Percentiles rank a stretch among this genome's conserved stretches.
Conservation (phyloP, 2,329 filamentous ascomycete species). For the Fusarium tuaranense region DNA sequence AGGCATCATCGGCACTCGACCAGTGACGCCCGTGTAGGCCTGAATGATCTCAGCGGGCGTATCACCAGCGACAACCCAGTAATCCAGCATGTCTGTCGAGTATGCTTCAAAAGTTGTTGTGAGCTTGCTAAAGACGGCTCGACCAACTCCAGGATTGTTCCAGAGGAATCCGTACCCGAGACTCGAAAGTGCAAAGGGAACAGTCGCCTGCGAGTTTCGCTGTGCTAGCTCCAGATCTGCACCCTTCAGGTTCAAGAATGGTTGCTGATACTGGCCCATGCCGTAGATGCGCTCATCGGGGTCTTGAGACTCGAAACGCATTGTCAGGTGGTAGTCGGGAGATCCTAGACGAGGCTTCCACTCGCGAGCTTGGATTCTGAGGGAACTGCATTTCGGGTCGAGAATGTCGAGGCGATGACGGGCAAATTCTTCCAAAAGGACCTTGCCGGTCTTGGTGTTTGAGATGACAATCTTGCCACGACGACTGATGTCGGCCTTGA, state of each 20-base stretch:
- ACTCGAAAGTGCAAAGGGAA: constrained; percentile 71
- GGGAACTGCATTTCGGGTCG: constrained; percentile 69
- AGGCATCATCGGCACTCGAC: constrained; percentile 74
- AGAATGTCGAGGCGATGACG: constrained; percentile 53
- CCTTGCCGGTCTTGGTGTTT: constrained; percentile 40
- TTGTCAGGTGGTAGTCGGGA: constrained; percentile 66
- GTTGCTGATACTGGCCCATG: constrained; percentile 78
- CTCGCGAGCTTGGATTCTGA: constrained; percentile 68
- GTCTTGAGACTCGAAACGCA: constrained; percentile 67
- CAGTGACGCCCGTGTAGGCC: constrained; percentile 67
- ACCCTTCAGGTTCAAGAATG: constrained; percentile 72
- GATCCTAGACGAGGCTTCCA: constrained; percentile 64
- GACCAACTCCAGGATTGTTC: constrained; percentile 74
- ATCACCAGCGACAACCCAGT: constrained; percentile 72
- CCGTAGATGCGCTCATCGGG: constrained; percentile 72
- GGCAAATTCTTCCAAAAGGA: constrained; percentile 49
- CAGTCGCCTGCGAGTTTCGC: constrained; percentile 73
- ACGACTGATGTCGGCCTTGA: constrained; percentile 44
- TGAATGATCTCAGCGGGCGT: constrained; percentile 67
- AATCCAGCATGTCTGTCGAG: constrained; percentile 69
- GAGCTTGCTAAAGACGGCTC: constrained; percentile 71
- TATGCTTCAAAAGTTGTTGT: constrained; percentile 71
- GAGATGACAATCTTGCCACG: constrained; percentile 47
- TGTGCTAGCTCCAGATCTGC: constrained; percentile 73
- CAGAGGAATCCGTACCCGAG: constrained; percentile 73